A percentile compares a stretch with the other conserved stretches of the same genome.
These are phyloP conservation scores for Asterochloris sp. DNA, from an alignment of 139 green algal genomes.

Conservation along the genomic window DNA sequence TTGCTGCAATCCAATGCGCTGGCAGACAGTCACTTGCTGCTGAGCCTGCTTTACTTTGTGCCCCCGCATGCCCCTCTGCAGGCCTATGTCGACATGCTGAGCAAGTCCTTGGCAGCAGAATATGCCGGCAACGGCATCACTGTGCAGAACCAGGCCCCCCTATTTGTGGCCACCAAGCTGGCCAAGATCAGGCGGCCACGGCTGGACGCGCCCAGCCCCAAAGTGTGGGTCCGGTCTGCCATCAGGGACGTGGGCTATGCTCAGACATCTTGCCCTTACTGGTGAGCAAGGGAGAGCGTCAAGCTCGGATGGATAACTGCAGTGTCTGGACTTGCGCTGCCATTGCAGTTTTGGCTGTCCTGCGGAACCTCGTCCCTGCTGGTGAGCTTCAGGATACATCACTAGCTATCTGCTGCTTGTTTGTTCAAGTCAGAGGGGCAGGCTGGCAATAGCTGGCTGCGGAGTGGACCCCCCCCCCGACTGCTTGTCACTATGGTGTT, in stretches of 20 bases:
- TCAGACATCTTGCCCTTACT: conserved; percentile 54
- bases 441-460: no score
- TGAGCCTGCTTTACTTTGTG: not conserved
- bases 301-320: not conserved
- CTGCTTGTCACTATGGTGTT: no score
- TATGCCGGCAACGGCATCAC: conserved; percentile 45
- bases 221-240: conserved; percentile 37
- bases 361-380: not conserved
- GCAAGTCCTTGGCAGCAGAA: conserved; percentile 55
- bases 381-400: no score
- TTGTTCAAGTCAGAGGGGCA: no score
- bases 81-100: conserved; percentile 36
- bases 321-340: not conserved
- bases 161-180: conserved; percentile 84
- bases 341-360: not conserved
- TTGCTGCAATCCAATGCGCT: no score
- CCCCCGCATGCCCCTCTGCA: not conserved
- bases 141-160: conserved; percentile 74
- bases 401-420: no score
- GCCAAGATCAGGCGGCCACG: conserved; percentile 66
- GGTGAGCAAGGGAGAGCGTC: conserved; percentile 19
- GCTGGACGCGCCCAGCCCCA: conserved; percentile 48
- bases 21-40: no score
- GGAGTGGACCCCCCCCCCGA: no score
- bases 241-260: conserved; percentile 59